phyloP scores from a whole-genome alignment of 129 eudicot species.

The Helianthus tuberosus region DNA sequence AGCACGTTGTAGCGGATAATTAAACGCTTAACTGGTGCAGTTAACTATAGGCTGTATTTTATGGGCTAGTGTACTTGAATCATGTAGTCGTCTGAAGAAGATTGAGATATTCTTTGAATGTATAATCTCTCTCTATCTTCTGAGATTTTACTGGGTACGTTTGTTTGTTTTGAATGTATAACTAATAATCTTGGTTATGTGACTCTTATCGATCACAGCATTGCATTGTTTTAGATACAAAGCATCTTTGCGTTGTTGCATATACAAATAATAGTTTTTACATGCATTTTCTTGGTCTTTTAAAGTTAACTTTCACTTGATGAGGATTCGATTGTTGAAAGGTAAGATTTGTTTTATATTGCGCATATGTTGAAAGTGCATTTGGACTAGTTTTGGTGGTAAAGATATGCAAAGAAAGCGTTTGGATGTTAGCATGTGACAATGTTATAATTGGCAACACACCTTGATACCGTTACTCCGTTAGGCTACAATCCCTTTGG shows the following conservation, averaged over 20 bases:
- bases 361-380: background rate
- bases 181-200: slow-evolving; percentile 18
- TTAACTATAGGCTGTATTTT: background rate
- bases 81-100: slow-evolving; percentile 9
- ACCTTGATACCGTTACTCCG: background rate
- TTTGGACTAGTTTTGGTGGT: background rate
- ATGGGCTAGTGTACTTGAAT: slow-evolving; percentile 1
- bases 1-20: background rate
- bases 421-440: background rate
- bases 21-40: background rate
- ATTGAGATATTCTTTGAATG: slow-evolving; percentile 8
- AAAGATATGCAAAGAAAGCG: too few species aligned
- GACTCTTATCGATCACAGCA: background rate
- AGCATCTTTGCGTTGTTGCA: background rate
- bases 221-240: slow-evolving; percentile 11
- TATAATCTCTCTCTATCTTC: too few species aligned
- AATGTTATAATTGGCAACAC: background rate
- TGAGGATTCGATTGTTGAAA: background rate
- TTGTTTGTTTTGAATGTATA: background rate
- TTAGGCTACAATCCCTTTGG: background rate
- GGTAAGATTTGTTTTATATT: background rate
- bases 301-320: background rate
- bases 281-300: slow-evolving; percentile 1
- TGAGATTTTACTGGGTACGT: too few species aligned
- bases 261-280: background rate